phyloP scores from a whole-genome alignment of 169 alveolate species.

The Plasmodium yoelii region DNA sequence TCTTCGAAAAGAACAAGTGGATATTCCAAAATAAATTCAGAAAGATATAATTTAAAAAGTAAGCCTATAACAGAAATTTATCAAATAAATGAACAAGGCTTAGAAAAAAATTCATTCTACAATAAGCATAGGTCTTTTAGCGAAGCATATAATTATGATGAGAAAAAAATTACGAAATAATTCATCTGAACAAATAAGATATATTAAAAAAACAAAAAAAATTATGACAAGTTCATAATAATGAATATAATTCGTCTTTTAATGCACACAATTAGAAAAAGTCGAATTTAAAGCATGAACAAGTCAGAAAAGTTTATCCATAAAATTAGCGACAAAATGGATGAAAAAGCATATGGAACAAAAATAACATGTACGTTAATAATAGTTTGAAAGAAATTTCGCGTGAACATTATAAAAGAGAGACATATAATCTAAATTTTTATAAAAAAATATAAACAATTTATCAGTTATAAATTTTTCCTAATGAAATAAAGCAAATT shows the following conservation, averaged over 20 bases:
- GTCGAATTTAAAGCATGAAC: background rate
- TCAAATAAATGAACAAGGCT: constrained; percentile 3
- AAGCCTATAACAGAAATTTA: background rate
- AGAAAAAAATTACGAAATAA: background rate
- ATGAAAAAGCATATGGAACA: too few relatives aligned
- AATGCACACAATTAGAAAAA: background rate
- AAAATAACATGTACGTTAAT: too few relatives aligned
- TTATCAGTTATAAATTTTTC: background rate
- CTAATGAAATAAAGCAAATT: constrained; percentile 1
- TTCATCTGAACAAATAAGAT: constrained; percentile 3
- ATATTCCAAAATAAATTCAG: background rate
- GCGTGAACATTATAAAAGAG: background rate
- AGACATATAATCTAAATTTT: background rate
- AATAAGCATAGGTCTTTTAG: background rate
- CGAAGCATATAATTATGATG: background rate
- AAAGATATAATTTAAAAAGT: background rate
- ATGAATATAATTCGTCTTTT: background rate
- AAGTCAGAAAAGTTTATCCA: background rate
- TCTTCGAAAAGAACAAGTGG: background rate
- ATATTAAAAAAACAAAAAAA: background rate
- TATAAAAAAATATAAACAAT: constrained; percentile 1
- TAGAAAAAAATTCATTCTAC: background rate
- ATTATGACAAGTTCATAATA: background rate
- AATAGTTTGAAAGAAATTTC: background rate
- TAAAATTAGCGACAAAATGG: background rate